Evolutionary conservation across 768 basidiomycete genomes (phyloP), one percentile per base, ranked within the genome.

Genomic region (Dioszegia hungarica): DNA sequence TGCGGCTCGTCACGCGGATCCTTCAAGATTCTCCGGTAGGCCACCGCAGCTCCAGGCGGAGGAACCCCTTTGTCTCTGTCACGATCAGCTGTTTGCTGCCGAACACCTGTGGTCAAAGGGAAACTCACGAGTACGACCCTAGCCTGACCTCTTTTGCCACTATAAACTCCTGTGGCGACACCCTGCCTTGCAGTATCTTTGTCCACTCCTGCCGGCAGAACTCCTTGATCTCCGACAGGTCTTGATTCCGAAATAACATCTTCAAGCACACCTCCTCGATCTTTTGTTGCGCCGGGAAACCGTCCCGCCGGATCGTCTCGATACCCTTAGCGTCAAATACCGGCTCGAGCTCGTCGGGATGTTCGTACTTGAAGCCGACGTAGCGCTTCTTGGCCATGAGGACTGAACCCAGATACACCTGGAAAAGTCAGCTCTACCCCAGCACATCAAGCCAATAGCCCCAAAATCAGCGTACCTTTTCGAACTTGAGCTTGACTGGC

Each of bases 371-470:
- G 80, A 89, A 95, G 0, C 95, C 95, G 20, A 98, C 94, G 64
- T 99, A 99, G 64, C 94, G 84, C 74, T 99, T 99, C 81, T 99
- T 99, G 1, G 94, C 90, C 82, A 95, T 83, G n/a, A 99, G 81
- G 0, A 97, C 85, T 66, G 89, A 93, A 2, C 92, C 92, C 40
- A 92, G 81, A 73, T 97, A 98, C 3, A 98, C 91, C 91, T 94
- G 66, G 5, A 19, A 3, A 15, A 3, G 41, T 61, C 49, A 61
- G 56, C 55, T 52, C 20, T 20, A 52, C 22, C n/a, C n/a, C n/a
- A n/a, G n/a, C n/a, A n/a, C 33, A 1, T n/a, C 43, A 19, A 14
- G 8, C 43, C 19, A 6, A 22, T 20, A 12, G 38, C 12, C 10
- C 44, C 27, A 49, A 31, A 24, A 24, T 28, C 8, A 5, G 24